Conservation (phyloP, 495 filamentous ascomycete species). For the Talaromyces borbonicus region DNA sequence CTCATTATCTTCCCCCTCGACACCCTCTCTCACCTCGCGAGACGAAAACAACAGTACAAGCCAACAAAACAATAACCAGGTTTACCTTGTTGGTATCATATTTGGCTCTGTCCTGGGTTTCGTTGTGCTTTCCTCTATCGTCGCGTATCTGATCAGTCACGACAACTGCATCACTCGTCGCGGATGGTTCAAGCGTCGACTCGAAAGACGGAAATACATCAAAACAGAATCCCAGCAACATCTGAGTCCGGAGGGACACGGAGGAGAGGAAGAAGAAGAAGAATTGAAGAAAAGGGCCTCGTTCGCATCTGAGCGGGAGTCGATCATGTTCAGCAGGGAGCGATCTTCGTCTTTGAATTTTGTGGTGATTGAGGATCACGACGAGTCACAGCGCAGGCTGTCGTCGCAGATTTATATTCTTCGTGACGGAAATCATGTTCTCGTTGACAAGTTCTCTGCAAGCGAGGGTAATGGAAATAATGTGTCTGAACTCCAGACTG, state of each 20-base stretch:
- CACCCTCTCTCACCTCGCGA: neutral
- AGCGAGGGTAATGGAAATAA: no score
- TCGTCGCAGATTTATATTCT: constrained; percentile 4
- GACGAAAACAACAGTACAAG: neutral
- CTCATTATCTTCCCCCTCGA: neutral
- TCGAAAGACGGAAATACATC: constrained; percentile 1
- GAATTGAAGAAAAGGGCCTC: constrained; percentile 1
- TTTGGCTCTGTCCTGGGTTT: neutral
- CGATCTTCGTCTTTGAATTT: constrained; percentile 18
- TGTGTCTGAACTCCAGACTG: neutral
- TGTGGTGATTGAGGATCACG: constrained; percentile 12
- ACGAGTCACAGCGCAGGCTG: constrained; percentile 5
- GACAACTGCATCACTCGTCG: constrained; percentile 6
- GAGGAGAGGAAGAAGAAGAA: constrained; percentile 5
- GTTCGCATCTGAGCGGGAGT: constrained; percentile 15
- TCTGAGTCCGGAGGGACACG: neutral
- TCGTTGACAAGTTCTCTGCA: neutral
- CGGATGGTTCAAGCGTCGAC: constrained; percentile 5
- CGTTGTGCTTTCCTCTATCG: neutral
- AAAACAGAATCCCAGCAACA: neutral
- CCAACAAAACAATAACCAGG: neutral
- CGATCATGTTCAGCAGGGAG: constrained; percentile 21
- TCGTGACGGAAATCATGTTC: neutral
- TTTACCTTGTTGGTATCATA: constrained; percentile 1
- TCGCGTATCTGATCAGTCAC: constrained; percentile 4